These are phyloP conservation scores for Fusarium algeriense DNA, from an alignment of 2,329 filamentous ascomycete genomes.

Conservation along the genomic window DNA sequence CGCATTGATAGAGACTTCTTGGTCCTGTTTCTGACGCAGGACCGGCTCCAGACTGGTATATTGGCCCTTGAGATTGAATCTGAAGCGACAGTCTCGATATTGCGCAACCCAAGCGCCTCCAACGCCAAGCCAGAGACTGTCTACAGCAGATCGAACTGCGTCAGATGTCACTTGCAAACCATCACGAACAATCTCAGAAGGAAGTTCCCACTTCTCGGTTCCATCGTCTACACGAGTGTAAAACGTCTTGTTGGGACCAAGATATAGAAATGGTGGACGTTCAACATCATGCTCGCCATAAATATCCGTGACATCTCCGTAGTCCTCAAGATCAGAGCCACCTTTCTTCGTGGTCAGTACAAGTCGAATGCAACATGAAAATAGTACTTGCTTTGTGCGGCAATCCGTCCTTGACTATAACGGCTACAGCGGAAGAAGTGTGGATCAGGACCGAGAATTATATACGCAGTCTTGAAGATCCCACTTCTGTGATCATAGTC, in stretches of 20 bases:
- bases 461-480: slow-evolving; percentile 18
- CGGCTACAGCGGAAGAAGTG: slow-evolving; percentile 43
- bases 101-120: slow-evolving; percentile 40
- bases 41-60: slow-evolving; percentile 18
- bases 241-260: slow-evolving; percentile 34
- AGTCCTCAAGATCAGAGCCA: slow-evolving; percentile 34
- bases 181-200: not conserved
- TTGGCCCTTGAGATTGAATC: slow-evolving; percentile 32
- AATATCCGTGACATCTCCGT: slow-evolving; percentile 30
- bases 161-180: slow-evolving; percentile 19
- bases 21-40: slow-evolving; percentile 3
- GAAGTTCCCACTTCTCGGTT: slow-evolving; percentile 35
- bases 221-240: slow-evolving; percentile 35
- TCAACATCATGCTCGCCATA: slow-evolving; percentile 37
- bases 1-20: slow-evolving; percentile 18
- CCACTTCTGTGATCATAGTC: slow-evolving; percentile 25
- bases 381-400: slow-evolving; percentile 27
- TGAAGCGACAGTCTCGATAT: slow-evolving; percentile 33
- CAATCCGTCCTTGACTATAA: slow-evolving; percentile 23
- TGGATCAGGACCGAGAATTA: slow-evolving; percentile 36
- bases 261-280: slow-evolving; percentile 39
- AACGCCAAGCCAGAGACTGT: slow-evolving; percentile 41
- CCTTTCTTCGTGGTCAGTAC: slow-evolving; percentile 7
- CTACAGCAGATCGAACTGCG: slow-evolving; percentile 14
- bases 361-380: too few species aligned